Evolutionary conservation across 805 yeast species (phyloP), one percentile per base, ranked within the genome.

Genomic region (Starmerella scarabaei): DNA sequence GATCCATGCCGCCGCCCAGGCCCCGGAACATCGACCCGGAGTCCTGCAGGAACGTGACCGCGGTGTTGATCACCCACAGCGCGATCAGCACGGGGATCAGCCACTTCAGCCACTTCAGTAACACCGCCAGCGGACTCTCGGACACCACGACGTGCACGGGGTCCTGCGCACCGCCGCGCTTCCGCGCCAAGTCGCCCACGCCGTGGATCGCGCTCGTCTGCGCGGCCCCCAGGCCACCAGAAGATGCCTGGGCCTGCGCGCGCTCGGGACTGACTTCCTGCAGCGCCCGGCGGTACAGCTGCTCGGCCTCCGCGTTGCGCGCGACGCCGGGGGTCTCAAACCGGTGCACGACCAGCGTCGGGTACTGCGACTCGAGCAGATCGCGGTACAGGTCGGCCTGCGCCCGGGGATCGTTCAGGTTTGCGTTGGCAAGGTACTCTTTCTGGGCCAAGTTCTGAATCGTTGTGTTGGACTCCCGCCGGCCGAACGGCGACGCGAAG

Each of bases 281-380:
- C 51, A 91, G 65, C 2, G 97, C 97, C 47, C 80, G 83, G 43
- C 76, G 66, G 58, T 91, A 91, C 29, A 81, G 65, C 46, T 69
- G 70, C 38, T 84, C 75, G 63, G 96, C 81, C 47, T 80, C 93
- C 2, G 74, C 69, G 41, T 81, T 77, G 11, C 78, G 65, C 8
- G 94, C 91, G 40, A 91, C 82, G n/a, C 94, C 94, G 0, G 91
- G 80, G 7, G 93, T 80, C 59, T 93, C 97, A 58, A 73, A 93
- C 44, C 99, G 72, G 42, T 91, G 79, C n/a, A 88, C 84, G 5
- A 91, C 94, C 40, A 88, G 78, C 53, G 85, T 94, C n/a, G 98
- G 97, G 57, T 84, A 91, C 61, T 82, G 81, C 40, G 88, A 71
- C 42, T 72, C 72, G 48, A 91, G 60, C 35, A 91, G 65, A 12